These are phyloP conservation scores for Rosa hybrid DNA, from an alignment of 331 rosid genomes.

Conservation along the genomic window DNA sequence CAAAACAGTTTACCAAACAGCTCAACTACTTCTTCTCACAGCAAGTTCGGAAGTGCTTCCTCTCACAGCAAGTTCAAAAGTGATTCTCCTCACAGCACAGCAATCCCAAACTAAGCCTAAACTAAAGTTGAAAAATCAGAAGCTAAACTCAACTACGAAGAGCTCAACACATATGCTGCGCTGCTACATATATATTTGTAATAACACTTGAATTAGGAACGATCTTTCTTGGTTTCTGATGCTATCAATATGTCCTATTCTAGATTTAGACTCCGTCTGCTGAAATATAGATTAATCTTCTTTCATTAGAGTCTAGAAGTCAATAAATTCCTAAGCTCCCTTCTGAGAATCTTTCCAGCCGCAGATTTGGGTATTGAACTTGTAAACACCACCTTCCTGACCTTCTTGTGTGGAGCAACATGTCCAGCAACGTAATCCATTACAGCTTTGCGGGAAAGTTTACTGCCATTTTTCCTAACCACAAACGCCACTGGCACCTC, in stretches of 20 bases:
- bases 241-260: neutral
- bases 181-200: too few species aligned
- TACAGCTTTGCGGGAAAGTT: slow-evolving; percentile 43
- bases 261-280: neutral
- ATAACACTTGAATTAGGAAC: too few species aligned
- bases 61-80: too few species aligned
- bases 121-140: too few species aligned
- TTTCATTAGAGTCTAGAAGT: slow-evolving; percentile 48
- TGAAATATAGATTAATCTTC: neutral
- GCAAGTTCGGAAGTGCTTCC: too few species aligned
- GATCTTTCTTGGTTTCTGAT: neutral
- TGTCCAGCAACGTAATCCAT: slow-evolving; percentile 60
- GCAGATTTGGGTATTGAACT: slow-evolving; percentile 69
- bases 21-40: too few species aligned
- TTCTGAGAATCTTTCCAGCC: slow-evolving; percentile 77
- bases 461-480: slow-evolving; percentile 60
- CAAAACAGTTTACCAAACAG: too few species aligned
- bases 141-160: too few species aligned
- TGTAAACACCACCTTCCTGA: slow-evolving; percentile 68
- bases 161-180: too few species aligned
- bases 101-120: too few species aligned
- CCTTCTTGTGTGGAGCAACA: slow-evolving; percentile 83
- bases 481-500: slow-evolving; percentile 82
- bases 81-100: too few species aligned
- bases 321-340: slow-evolving; percentile 44